phyloP scores from a whole-genome alignment of 2,329 filamentous ascomycete species.

The Alternaria infectoria region DNA sequence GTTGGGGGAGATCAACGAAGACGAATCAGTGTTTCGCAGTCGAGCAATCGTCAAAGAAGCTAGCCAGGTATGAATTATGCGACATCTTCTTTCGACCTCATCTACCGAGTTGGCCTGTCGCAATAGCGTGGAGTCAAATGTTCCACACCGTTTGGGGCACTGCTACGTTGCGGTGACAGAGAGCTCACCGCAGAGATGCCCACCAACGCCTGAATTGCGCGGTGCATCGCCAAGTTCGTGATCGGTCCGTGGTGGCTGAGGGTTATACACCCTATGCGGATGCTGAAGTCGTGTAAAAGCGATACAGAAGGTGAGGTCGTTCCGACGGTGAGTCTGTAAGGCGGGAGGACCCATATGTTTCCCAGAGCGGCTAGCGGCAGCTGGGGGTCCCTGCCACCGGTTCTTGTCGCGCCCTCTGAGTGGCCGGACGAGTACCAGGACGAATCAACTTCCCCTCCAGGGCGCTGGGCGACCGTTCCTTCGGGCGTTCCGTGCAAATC shows the following conservation, averaged over 20 bases:
- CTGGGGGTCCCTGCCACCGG: constrained; percentile 13
- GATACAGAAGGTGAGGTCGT: constrained; percentile 10
- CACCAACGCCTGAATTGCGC: constrained; percentile 17
- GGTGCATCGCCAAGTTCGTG: constrained; percentile 9
- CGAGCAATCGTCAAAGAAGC: neutral
- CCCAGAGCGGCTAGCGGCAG: constrained; percentile 19
- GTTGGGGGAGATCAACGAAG: constrained; percentile 5
- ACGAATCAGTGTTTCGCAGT: constrained; percentile 10
- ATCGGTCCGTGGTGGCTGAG: constrained; percentile 4
- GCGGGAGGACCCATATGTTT: constrained; percentile 22
- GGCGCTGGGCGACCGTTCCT: constrained; percentile 13
- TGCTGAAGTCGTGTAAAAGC: constrained; percentile 1
- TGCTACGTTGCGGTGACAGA: constrained; percentile 2
- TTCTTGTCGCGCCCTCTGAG: constrained; percentile 17
- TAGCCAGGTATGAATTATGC: neutral
- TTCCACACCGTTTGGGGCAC: constrained; percentile 14
- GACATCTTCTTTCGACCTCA: neutral
- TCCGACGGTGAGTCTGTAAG: constrained; percentile 31
- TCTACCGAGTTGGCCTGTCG: neutral
- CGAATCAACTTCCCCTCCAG: constrained; percentile 22
- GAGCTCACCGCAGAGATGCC: constrained; percentile 7
- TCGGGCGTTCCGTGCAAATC: constrained; percentile 23
- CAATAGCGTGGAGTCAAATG: neutral
- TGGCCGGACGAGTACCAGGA: constrained; percentile 12
- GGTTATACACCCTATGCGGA: neutral